These are phyloP conservation scores for Dioscorea zingiberensis DNA, from an alignment of 106 monocot species.

Conservation along the genomic window DNA sequence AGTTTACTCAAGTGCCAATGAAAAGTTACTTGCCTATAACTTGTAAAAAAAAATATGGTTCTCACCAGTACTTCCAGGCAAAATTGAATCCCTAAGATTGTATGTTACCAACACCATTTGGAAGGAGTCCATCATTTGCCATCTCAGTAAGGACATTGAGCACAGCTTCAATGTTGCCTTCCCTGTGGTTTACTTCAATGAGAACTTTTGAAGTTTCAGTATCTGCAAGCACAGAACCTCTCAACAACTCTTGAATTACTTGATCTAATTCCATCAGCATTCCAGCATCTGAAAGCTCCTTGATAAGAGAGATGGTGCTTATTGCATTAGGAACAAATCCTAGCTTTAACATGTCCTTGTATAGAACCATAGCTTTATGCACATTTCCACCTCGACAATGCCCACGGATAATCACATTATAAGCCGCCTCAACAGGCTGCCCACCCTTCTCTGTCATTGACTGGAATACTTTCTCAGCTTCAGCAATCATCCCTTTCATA, in stretches of 20 bases:
- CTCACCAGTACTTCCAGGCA: too few relatives aligned
- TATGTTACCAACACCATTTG: slow-evolving; percentile 21
- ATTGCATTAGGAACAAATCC: slow-evolving; percentile 60
- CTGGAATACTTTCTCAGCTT: slow-evolving; percentile 74
- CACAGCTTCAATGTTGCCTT: slow-evolving; percentile 69
- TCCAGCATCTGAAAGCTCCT: slow-evolving; percentile 46
- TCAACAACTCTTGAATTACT: slow-evolving; percentile 50
- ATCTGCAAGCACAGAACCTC: slow-evolving; percentile 42
- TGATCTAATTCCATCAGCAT: slow-evolving; percentile 44
- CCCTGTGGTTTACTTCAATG: slow-evolving; percentile 56
- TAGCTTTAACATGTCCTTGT: slow-evolving; percentile 53
- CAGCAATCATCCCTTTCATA: slow-evolving; percentile 72
- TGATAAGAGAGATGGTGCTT: slow-evolving; percentile 59
- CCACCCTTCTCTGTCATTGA: slow-evolving; percentile 31
- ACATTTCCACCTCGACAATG: slow-evolving; percentile 71
- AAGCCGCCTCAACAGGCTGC: slow-evolving; percentile 56
- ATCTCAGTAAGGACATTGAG: slow-evolving; percentile 54
- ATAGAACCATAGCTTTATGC: slow-evolving; percentile 42
- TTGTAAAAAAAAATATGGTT: too few relatives aligned
- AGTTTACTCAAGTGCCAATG: neutral
- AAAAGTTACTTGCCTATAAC: neutral
- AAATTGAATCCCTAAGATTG: too few relatives aligned
- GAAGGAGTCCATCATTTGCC: slow-evolving; percentile 71
- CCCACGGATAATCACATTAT: slow-evolving; percentile 76
- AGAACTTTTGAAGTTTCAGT: slow-evolving; percentile 58